Percentiles rank a stretch among this genome's conserved stretches.
These are phyloP conservation scores for Angomonas ambiguus DNA, from an alignment of 208 protist species.

Conservation along the genomic window DNA sequence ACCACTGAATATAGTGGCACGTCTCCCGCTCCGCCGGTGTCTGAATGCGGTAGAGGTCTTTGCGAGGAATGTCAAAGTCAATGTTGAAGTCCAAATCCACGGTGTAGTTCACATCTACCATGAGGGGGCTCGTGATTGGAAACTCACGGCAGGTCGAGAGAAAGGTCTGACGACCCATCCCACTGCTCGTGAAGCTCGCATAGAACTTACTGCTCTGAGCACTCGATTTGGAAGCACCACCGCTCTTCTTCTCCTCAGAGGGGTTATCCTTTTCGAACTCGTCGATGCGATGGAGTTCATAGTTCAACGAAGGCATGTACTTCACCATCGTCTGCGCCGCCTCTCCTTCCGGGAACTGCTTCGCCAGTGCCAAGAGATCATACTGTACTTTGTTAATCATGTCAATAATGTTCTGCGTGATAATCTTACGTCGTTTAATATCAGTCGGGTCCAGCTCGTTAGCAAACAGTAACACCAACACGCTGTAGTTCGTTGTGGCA, in stretches of 20 bases:
- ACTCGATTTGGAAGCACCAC: not conserved
- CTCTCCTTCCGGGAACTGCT: conserved; percentile 2
- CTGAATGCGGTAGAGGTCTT: not conserved
- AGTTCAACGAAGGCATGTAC: conserved; percentile 1
- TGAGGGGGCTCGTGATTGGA: conserved; percentile 6
- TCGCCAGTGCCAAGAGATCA: not conserved
- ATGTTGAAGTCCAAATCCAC: conserved; percentile 6
- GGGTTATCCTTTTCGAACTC: not conserved
- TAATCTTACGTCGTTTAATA: not conserved
- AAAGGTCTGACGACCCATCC: conserved; percentile 7
- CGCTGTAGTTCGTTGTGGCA: conserved; percentile 12
- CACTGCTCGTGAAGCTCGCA: not conserved
- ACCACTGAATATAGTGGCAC: conserved; percentile 17
- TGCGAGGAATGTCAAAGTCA: not conserved
- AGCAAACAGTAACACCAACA: conserved; percentile 5
- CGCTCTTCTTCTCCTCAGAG: not conserved
- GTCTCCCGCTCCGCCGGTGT: conserved; percentile 8
- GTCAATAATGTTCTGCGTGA: conserved; percentile 3
- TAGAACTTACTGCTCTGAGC: not conserved
- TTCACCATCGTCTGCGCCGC: not conserved
- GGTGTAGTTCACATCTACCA: conserved; percentile 6
- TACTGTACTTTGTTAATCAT: not conserved
- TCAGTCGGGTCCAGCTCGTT: conserved; percentile 9
- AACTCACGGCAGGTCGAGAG: conserved; percentile 10
- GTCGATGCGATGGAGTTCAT: not conserved